These are phyloP conservation scores for Ashbya aceris DNA, from an alignment of 1,139 yeast genomes.

Conservation along the genomic window DNA sequence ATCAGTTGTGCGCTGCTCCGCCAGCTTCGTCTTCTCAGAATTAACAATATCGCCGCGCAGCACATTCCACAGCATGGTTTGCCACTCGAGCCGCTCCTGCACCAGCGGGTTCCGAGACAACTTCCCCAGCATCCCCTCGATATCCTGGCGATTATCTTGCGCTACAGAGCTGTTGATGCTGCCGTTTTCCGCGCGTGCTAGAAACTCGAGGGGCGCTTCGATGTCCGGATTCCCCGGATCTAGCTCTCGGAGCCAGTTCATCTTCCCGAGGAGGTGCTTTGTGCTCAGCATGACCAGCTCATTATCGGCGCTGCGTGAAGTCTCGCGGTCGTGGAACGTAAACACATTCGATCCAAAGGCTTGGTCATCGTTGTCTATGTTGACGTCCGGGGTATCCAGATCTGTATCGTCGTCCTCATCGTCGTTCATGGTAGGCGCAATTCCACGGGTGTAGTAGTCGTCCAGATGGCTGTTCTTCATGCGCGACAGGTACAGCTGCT, in stretches of 20 bases:
- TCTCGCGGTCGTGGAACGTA: conserved; percentile 18
- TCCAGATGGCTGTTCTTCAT: conserved; percentile 56
- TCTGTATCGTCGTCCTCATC: conserved; percentile 25
- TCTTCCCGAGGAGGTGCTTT: conserved; percentile 18
- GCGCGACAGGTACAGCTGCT: conserved; percentile 56
- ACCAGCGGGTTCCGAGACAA: conserved; percentile 47
- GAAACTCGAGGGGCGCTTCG: conserved; percentile 7
- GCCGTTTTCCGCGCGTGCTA: conserved; percentile 4
- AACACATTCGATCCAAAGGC: conserved; percentile 17
- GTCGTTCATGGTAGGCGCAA: conserved; percentile 27
- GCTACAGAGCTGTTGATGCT: conserved; percentile 3
- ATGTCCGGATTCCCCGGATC: conserved; percentile 18
- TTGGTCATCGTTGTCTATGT: conserved; percentile 20
- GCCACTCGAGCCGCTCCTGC: conserved; percentile 89
- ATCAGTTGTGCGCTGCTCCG: conserved; percentile 32
- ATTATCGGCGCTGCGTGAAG: conserved; percentile 17
- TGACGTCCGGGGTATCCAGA: conserved; percentile 24
- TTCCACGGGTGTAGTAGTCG: conserved; percentile 62
- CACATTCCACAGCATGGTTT: conserved; percentile 82
- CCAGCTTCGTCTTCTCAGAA: conserved; percentile 80
- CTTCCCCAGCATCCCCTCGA: conserved; percentile 23
- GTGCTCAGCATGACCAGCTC: conserved; percentile 23
- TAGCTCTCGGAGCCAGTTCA: conserved; percentile 23
- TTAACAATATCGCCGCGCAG: conserved; percentile 90
- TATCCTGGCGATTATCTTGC: conserved; percentile 5